phyloP scores from a whole-genome alignment of 495 filamentous ascomycete species.

The Bryoglossum gracile region DNA sequence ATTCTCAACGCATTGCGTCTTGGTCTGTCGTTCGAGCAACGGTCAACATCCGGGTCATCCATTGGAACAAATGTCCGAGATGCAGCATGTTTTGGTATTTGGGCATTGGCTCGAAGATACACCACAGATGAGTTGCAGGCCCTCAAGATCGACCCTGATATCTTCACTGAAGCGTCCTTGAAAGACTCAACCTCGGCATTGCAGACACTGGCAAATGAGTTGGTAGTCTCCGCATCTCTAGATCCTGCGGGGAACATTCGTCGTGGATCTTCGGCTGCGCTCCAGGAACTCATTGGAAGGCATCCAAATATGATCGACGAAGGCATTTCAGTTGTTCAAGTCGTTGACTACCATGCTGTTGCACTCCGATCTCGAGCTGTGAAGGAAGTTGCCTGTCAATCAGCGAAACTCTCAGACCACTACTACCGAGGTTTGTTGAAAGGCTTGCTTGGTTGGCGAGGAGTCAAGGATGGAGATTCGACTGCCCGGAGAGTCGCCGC shows the following conservation, averaged over 20 bases:
- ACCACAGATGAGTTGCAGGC: slow-evolving; percentile 67
- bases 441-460: slow-evolving; percentile 79
- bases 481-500: slow-evolving; percentile 67
- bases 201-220: slow-evolving; percentile 69
- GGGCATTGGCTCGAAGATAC: slow-evolving; percentile 85
- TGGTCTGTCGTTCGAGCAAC: slow-evolving; percentile 79
- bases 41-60: slow-evolving; percentile 69
- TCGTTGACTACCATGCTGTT: slow-evolving; percentile 88
- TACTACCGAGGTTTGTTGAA: slow-evolving; percentile 68
- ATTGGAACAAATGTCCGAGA: slow-evolving; percentile 93
- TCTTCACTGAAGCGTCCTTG: slow-evolving; percentile 22
- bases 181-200: slow-evolving; percentile 41
- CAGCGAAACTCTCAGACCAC: slow-evolving; percentile 50
- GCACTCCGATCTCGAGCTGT: slow-evolving; percentile 79
- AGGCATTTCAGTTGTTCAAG: slow-evolving; percentile 79
- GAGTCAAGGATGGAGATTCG: slow-evolving; percentile 68
- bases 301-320: slow-evolving; percentile 76
- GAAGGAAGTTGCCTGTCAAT: slow-evolving; percentile 60
- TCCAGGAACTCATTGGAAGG: slow-evolving; percentile 90
- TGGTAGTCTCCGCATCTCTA: slow-evolving; percentile 74
- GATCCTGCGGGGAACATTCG: slow-evolving; percentile 91
- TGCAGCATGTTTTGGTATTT: slow-evolving; percentile 92
- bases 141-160: slow-evolving; percentile 37
- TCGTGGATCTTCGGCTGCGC: slow-evolving; percentile 81
- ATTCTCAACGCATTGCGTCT: slow-evolving; percentile 64